Conservation (phyloP, 1,284 basidiomycete species). For the Moniliophthora roreri region DNA sequence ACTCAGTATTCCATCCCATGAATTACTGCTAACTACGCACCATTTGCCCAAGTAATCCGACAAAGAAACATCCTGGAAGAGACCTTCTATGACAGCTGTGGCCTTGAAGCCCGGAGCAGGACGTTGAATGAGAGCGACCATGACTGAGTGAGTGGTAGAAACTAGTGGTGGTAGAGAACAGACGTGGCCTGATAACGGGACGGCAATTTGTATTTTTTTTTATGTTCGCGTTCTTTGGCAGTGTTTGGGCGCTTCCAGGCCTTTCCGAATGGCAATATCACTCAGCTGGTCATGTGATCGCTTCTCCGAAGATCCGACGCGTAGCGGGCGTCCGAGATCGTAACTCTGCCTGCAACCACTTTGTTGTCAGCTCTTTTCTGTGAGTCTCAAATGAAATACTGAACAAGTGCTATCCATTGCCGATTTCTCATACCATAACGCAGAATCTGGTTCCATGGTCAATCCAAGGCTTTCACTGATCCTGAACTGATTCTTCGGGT, state of each 20-base stretch:
- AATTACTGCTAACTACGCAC: constrained; percentile 36
- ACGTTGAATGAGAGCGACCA: constrained; percentile 75
- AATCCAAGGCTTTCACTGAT: too few relatives aligned
- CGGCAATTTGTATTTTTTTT: background rate
- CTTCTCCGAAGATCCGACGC: too few relatives aligned
- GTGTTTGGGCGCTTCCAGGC: constrained; percentile 6
- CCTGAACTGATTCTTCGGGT: too few relatives aligned
- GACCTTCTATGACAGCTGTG: constrained; percentile 71
- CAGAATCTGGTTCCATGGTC: too few relatives aligned
- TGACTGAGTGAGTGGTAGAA: constrained; percentile 24
- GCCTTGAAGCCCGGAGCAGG: constrained; percentile 80
- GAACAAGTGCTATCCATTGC: too few relatives aligned
- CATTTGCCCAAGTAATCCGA: constrained; percentile 81
- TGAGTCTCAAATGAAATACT: too few relatives aligned
- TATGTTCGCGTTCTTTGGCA: constrained; percentile 15
- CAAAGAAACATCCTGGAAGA: constrained; percentile 76
- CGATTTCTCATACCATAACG: too few relatives aligned
- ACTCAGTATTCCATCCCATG: constrained; percentile 2
- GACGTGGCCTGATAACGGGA: constrained; percentile 1
- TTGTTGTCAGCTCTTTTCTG: too few relatives aligned
- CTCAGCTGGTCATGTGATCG: background rate
- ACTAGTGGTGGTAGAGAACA: background rate
- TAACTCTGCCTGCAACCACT: too few relatives aligned
- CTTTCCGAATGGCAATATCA: background rate
- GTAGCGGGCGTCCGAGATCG: too few relatives aligned